Percentiles rank a stretch among this genome's conserved stretches.
phyloP scores from a whole-genome alignment of 306 rosid genomes.

The Medicago truncatula region MtrunA17r5.0-ANR NC_053042.1:10194001-10194500 shows the following conservation, averaged over 20 bases:
- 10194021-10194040: too few relatives aligned
- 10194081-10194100: too few relatives aligned
- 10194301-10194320: constrained; percentile 67
- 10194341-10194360: constrained; percentile 59
- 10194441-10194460: constrained; percentile 51
- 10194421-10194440: neutral
- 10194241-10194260: constrained; percentile 60
- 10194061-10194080: too few relatives aligned
- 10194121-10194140: too few relatives aligned
- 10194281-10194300: constrained; percentile 81
- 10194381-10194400: neutral
- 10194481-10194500: constrained; percentile 98
- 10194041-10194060: too few relatives aligned
- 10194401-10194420: neutral
- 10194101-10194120: too few relatives aligned
- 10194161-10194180: neutral
- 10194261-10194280: constrained; percentile 75
- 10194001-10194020: too few relatives aligned
- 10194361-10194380: neutral
- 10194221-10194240: constrained; percentile 66
- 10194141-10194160: neutral
- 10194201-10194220: constrained; percentile 62
- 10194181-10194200: neutral
- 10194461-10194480: constrained; percentile 91
- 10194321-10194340: constrained; percentile 81